Percentiles rank a stretch among this genome's conserved stretches.
phyloP scores from a whole-genome alignment of 345 rosid species.

The Erucastrum elatum region DNA sequence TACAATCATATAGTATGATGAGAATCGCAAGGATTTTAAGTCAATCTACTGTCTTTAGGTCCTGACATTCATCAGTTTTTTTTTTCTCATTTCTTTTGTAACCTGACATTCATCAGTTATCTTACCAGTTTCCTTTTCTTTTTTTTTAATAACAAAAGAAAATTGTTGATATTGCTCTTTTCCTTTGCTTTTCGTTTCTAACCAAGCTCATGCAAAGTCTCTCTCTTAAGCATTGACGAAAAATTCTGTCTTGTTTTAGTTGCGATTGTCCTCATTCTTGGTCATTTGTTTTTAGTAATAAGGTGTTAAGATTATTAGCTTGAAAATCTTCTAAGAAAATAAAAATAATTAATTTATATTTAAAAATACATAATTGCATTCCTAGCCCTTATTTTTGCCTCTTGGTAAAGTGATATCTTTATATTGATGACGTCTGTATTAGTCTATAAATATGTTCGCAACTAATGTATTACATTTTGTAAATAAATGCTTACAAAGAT shows the following conservation, averaged over 20 bases:
- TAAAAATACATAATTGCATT: not conserved
- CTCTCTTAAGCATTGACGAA: not conserved
- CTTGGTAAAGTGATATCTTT: too few species aligned
- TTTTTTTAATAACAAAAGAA: not conserved
- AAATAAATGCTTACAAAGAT: slow-evolving; percentile 1
- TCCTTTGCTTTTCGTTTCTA: not conserved
- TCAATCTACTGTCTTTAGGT: slow-evolving; percentile 22
- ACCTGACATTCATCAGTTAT: not conserved
- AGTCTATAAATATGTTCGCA: too few species aligned
- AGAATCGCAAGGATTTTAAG: slow-evolving; percentile 7
- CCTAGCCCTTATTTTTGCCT: not conserved
- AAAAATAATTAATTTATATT: not conserved
- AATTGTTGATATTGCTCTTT: not conserved
- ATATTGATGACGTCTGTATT: too few species aligned
- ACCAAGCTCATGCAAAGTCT: not conserved
- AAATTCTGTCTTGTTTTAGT: not conserved
- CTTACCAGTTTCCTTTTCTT: slow-evolving; percentile 9
- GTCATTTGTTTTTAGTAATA: not conserved
- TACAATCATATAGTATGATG: slow-evolving; percentile 3
- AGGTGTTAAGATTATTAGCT: not conserved
- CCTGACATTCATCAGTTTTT: slow-evolving; percentile 10
- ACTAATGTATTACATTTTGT: not conserved
- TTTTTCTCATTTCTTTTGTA: too few species aligned
- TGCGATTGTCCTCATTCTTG: not conserved
- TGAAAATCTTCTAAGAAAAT: not conserved